Evolutionary conservation across 2,329 filamentous ascomycete genomes (phyloP).

Genomic region (Boeremia exigua): DNA sequence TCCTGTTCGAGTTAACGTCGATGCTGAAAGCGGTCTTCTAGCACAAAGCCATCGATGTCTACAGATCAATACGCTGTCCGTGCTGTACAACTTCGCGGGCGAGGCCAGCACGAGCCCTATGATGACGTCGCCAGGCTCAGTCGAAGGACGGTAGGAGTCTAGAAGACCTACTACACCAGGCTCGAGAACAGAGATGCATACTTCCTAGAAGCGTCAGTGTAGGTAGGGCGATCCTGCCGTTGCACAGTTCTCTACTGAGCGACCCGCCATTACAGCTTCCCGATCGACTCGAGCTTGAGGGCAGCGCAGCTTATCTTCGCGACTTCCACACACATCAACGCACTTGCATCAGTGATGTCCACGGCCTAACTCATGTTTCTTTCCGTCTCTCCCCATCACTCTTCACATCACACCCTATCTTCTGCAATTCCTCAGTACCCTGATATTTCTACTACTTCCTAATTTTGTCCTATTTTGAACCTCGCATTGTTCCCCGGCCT

Average conservation of each 20-base stretch:
- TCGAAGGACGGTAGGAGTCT: too few relatives aligned
- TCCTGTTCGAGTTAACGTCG: neutral
- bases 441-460: constrained; percentile 10
- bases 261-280: neutral
- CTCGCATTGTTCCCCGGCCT: constrained; percentile 3
- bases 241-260: neutral
- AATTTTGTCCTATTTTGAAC: constrained; percentile 18
- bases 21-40: neutral
- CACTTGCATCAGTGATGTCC: neutral
- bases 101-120: too few relatives aligned
- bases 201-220: neutral
- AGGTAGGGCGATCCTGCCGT: too few relatives aligned
- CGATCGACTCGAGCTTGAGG: neutral
- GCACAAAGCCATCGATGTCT: neutral
- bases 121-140: too few relatives aligned
- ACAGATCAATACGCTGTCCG: neutral
- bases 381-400: constrained; percentile 1
- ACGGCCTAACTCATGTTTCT: neutral
- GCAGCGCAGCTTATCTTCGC: neutral
- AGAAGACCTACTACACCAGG: too few relatives aligned
- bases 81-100: neutral
- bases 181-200: neutral
- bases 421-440: neutral
- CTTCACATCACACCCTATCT: constrained; percentile 2
- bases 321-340: constrained; percentile 3